phyloP scores from a whole-genome alignment of 371 early-diverging fungal species.

The Blastocladiella emersonii region DNA sequence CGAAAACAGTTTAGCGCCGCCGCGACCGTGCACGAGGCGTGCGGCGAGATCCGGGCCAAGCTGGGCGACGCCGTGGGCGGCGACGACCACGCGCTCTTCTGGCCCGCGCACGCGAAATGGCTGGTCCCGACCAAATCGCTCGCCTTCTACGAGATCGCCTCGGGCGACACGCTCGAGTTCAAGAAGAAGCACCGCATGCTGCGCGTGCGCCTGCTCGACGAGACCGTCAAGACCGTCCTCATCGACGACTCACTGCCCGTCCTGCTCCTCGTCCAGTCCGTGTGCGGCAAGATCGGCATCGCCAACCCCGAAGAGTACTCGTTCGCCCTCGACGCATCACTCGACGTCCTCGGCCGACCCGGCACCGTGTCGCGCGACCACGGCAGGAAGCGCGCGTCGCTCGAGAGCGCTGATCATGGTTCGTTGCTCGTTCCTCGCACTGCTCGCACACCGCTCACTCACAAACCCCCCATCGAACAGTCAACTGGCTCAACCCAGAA shows the following conservation, averaged over 20 bases:
- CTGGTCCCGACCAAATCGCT: conserved; percentile 24
- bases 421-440: background rate
- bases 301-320: conserved; percentile 39
- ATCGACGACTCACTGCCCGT: conserved; percentile 33
- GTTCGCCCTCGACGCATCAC: conserved; percentile 18
- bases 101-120: conserved; percentile 32
- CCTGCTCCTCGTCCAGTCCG: conserved; percentile 19
- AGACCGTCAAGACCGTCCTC: conserved; percentile 29
- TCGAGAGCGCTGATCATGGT: background rate
- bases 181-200: conserved; percentile 35
- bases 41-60: conserved; percentile 31
- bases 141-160: conserved; percentile 34
- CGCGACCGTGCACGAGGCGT: conserved; percentile 25
- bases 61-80: conserved; percentile 25
- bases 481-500: conserved; percentile 33
- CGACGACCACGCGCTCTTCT: conserved; percentile 30
- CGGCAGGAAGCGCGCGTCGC: conserved; percentile 10
- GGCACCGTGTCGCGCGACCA: too few species aligned
- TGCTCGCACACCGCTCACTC: background rate
- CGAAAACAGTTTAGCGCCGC: conserved; percentile 4
- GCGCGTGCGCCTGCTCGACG: conserved; percentile 32
- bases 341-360: too few species aligned
- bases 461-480: conserved; percentile 14
- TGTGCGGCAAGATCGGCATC: conserved; percentile 34
- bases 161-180: conserved; percentile 32